phyloP scores from a whole-genome alignment of 192 early-diverging fungal species.

The Chytriomyces hyalinus region DNA sequence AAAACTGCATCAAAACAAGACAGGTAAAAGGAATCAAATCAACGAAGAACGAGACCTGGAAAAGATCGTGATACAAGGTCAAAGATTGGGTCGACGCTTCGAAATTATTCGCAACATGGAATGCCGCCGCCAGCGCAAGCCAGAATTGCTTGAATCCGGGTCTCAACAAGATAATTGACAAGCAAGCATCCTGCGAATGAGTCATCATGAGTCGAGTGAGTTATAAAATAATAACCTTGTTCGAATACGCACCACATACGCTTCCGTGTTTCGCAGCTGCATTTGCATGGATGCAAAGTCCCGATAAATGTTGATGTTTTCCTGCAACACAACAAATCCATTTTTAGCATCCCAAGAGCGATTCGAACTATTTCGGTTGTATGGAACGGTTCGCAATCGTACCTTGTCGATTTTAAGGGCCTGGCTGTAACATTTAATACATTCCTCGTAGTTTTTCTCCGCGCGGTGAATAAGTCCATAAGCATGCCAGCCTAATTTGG shows the following conservation, averaged over 20 bases:
- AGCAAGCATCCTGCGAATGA: slow-evolving; percentile 23
- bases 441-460: slow-evolving; percentile 93
- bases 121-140: slow-evolving; percentile 84
- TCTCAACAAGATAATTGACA: slow-evolving; percentile 66
- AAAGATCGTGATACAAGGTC: slow-evolving; percentile 67
- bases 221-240: not conserved
- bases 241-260: slow-evolving; percentile 60
- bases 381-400: not conserved
- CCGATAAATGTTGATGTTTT: slow-evolving; percentile 90
- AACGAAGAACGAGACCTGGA: slow-evolving; percentile 58
- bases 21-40: not conserved
- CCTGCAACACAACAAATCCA: slow-evolving; percentile 47
- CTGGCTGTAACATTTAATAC: slow-evolving; percentile 87
- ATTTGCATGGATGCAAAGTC: slow-evolving; percentile 87
- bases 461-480: slow-evolving; percentile 89
- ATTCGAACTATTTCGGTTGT: slow-evolving; percentile 1
- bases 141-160: slow-evolving; percentile 77
- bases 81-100: slow-evolving; percentile 79
- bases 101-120: slow-evolving; percentile 78
- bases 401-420: slow-evolving; percentile 85
- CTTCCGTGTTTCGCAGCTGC: slow-evolving; percentile 87
- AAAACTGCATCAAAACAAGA: not conserved
- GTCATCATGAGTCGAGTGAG: not conserved
- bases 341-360: slow-evolving; percentile 4
- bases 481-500: slow-evolving; percentile 87